Evolutionary conservation across 176 grass and related monocot genomes (phyloP), one percentile per base, ranked within the genome.

Genomic region (Oryza punctata): DNA sequence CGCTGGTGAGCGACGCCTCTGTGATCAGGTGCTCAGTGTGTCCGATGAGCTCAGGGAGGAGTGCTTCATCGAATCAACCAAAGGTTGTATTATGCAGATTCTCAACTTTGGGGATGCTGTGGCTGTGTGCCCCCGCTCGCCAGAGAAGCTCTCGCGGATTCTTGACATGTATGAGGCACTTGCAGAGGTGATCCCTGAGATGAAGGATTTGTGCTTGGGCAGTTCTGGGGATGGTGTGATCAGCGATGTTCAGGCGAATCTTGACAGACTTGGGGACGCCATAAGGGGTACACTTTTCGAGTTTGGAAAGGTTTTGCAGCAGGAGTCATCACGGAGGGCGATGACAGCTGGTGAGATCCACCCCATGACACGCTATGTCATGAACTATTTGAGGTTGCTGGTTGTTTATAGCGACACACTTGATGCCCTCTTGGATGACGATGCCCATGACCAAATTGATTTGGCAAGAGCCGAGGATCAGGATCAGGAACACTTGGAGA

Each of bases 131-230:
- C 96, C 84, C 25, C 85, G 93, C 25, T 93, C 96, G 5, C 87
- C 93, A 1, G 96, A 98, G 77, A 98, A 98, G 76, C 90, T 98
- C 3, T 93, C 94, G 7, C 83, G 91, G 54, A 91, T 98, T 32
- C 82, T 95, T 41, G 93, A 95, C 70, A 98, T 98, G 96, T 95
- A 95, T 3, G 96, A 98, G 59, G 96, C 91, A 7, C 87, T 95
- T 27, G 72, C 87, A 0, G 96, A 95, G 68, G 92, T 93, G 44
- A 86, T 98, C 37, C 95, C 91, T 26, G 91, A 95, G 50, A 87
- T 91, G 79, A 88, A 87, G 73, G 89, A 89, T n/a, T 57, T 93
- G 75, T 98, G 92, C 70, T 63, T 82, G 12, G 86, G 78, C 1
- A 86, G 88, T 73, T 92, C 88, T 11, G 93, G 87, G 23, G 87